A percentile compares a stretch with the other conserved stretches of the same genome.
These are phyloP conservation scores for Achlya hypogyna DNA, from an alignment of 352 stramenopile species.

Conservation along the genomic window DNA sequence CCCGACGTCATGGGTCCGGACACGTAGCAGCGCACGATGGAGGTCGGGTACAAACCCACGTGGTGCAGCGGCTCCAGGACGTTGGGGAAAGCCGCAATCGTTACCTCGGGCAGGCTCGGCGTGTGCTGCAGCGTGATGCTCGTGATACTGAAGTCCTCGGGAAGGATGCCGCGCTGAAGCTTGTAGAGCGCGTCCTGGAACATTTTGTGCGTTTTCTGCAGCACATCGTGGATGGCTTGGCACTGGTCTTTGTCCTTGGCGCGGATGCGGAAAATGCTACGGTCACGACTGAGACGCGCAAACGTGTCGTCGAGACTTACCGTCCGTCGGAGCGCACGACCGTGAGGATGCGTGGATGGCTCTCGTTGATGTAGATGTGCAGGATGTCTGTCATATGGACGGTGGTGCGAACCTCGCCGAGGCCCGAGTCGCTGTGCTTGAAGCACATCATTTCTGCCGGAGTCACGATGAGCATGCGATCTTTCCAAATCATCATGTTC, in stretches of 20 bases:
- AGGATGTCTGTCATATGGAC: conserved; percentile 73
- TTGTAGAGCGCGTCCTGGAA: conserved; percentile 67
- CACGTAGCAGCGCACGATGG: conserved; percentile 62
- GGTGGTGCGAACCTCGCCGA: conserved; percentile 56
- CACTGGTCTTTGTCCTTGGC: conserved; percentile 58
- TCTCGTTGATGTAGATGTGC: conserved; percentile 63
- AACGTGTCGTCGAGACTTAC: conserved; percentile 4
- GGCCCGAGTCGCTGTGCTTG: conserved; percentile 37
- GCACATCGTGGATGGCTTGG: conserved; percentile 36
- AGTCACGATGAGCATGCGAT: conserved; percentile 67
- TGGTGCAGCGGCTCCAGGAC: conserved; percentile 34
- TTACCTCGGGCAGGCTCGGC: conserved; percentile 46
- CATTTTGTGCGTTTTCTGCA: conserved; percentile 49
- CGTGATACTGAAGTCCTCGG: conserved; percentile 58
- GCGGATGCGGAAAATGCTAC: conserved; percentile 48
- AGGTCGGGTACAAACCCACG: conserved; percentile 64
- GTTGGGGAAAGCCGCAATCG: conserved; percentile 38
- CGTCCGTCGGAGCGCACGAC: conserved; percentile 63
- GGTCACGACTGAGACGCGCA: background rate
- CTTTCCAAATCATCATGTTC: conserved; percentile 72
- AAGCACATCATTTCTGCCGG: conserved; percentile 70
- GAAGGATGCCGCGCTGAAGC: conserved; percentile 49
- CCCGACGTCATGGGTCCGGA: conserved; percentile 49
- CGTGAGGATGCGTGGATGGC: conserved; percentile 58
- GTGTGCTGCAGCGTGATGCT: conserved; percentile 71